Evolutionary conservation across 75 land plant genomes (phyloP).

Genomic region (Pinus tabuliformis): DNA sequence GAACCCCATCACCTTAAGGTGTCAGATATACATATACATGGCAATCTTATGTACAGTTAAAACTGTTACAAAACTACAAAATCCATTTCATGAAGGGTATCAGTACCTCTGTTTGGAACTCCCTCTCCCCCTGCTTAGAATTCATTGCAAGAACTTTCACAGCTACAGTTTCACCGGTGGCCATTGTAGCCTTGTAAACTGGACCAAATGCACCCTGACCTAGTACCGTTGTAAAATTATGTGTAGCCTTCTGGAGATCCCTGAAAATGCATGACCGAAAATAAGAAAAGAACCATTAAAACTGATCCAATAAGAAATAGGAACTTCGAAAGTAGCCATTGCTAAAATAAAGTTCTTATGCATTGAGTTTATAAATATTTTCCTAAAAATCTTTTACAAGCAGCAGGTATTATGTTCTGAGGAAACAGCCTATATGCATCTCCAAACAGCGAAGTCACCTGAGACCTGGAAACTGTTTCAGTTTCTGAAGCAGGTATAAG

Average conservation of each 20-base stretch:
- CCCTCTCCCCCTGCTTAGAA: slow-evolving; percentile 81
- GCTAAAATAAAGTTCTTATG: not conserved
- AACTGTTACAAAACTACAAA: not conserved
- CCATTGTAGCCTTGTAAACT: slow-evolving; percentile 78
- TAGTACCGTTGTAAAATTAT: slow-evolving; percentile 68
- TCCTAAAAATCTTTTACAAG: too few relatives aligned
- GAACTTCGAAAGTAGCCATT: not conserved
- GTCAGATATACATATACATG: not conserved
- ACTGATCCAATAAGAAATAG: not conserved
- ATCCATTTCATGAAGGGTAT: not conserved
- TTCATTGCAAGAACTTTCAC: slow-evolving; percentile 73
- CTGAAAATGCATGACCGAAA: slow-evolving; percentile 25
- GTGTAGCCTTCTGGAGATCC: slow-evolving; percentile 80
- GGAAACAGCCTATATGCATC: not conserved
- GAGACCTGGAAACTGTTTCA: too few relatives aligned
- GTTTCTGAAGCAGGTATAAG: too few relatives aligned
- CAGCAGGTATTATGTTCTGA: not conserved
- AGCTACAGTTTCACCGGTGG: slow-evolving; percentile 78
- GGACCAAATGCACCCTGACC: slow-evolving; percentile 90
- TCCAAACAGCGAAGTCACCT: too few relatives aligned
- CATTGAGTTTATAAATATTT: too few relatives aligned
- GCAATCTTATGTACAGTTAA: not conserved
- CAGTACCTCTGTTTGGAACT: slow-evolving; percentile 83
- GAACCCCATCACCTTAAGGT: not conserved
- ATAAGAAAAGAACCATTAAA: not conserved